Conservation (phyloP, 139 green algal genomes). For the Chlamydomonas incerta region DNA sequence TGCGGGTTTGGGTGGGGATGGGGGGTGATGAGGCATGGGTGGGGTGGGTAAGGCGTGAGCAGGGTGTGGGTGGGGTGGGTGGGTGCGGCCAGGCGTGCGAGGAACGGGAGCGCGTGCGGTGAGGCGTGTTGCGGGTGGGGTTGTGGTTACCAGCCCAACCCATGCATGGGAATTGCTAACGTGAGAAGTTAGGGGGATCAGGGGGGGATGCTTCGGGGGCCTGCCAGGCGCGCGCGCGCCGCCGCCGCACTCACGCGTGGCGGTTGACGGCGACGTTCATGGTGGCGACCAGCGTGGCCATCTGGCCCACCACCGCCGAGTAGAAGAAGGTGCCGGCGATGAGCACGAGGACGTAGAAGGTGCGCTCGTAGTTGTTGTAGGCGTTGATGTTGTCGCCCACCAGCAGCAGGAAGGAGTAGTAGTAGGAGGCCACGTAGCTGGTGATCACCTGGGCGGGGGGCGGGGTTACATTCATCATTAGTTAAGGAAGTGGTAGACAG, state of each 20-base stretch:
- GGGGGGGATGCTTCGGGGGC: too few relatives aligned
- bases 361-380: conserved; percentile 50
- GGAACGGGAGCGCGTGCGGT: too few relatives aligned
- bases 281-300: conserved; percentile 42
- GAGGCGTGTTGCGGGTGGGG: too few relatives aligned
- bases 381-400: conserved; percentile 46
- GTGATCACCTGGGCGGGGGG: background rate
- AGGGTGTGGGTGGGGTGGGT: too few relatives aligned
- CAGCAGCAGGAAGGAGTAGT: conserved; percentile 33
- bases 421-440: conserved; percentile 21
- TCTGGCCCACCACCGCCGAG: conserved; percentile 41
- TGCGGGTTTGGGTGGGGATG: background rate
- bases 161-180: too few relatives aligned
- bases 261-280: conserved; percentile 42
- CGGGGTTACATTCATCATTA: too few relatives aligned
- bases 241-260: conserved; percentile 37
- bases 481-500: too few relatives aligned
- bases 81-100: too few relatives aligned
- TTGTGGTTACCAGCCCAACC: too few relatives aligned
- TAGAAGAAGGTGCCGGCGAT: conserved; percentile 42
- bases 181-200: too few relatives aligned
- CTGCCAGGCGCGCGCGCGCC: too few relatives aligned
- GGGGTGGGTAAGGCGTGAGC: background rate
- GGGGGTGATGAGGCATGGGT: background rate
- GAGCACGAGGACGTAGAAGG: conserved; percentile 24